Evolutionary conservation across 768 basidiomycete genomes (phyloP), one percentile per base, ranked within the genome.

Genomic region (Suillus cothurnatus): DNA sequence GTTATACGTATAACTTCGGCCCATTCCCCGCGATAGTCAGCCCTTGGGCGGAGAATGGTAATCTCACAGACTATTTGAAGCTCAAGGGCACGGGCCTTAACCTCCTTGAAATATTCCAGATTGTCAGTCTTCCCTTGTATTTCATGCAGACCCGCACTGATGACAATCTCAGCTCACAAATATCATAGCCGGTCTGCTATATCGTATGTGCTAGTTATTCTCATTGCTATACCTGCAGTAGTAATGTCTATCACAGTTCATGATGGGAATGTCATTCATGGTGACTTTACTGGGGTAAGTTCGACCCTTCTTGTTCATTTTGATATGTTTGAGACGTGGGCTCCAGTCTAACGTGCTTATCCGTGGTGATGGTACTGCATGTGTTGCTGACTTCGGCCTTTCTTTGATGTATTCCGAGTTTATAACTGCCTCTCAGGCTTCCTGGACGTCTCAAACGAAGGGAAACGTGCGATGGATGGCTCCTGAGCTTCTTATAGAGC

Each of bases 401-500:
- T 76, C 76, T n/a, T 77, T 72, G 26, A 72, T 84, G 60, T 67
- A 76, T 38, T 73, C 72, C 0, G 78, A 81, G 39, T 68, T 81
- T 43, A 69, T 8, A 55, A 55, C 71, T 21, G 3, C 74, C 70
- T 50, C 55, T 57, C 55, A 23, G 7, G 34, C 34, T 50, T 50
- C 49, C 23, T 50, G 49, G 49, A 57, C 34, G 1, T 57, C 55
- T 57, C n/a, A 57, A 36, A 28, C n/a, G n/a, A n/a, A n/a, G n/a
- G 82, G 82, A 6, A 78, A 80, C 19, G 74, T 81, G 23, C 77
- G 82, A 1, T 83, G 82, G 81, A 79, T 81, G 11, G 82, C 81
- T 59, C 71, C 80, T 0, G 68, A 76, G 17, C 69, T 82, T 0
- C 81, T 81, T 63, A 14, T 15, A 47, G 47, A 23, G n/a, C 55